These are phyloP conservation scores for Populus nigra DNA, from an alignment of 345 rosid genomes.

Conservation along the genomic window DNA sequence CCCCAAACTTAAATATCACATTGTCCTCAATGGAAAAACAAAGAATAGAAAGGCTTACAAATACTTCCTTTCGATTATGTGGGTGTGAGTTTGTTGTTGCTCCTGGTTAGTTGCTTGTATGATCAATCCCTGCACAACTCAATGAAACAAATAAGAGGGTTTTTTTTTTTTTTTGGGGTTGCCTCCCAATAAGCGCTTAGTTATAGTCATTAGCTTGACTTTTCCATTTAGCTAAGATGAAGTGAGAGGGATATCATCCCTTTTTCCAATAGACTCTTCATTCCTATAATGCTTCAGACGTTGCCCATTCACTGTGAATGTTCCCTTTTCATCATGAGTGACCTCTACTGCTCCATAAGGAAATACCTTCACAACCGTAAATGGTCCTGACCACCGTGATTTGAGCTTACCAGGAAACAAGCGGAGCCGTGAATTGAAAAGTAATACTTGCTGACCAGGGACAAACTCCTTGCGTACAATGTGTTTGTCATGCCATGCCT, in stretches of 20 bases:
- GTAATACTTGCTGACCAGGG: background rate
- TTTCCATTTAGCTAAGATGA: no score
- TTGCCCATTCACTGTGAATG: background rate
- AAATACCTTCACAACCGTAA: background rate
- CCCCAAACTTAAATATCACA: background rate
- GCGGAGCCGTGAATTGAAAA: background rate
- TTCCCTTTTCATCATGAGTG: background rate
- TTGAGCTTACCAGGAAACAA: background rate
- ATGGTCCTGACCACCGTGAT: background rate
- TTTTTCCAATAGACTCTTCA: background rate
- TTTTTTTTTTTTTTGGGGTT: background rate
- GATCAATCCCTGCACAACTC: background rate
- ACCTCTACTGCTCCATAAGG: background rate
- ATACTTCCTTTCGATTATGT: no score
- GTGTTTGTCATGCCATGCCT: background rate
- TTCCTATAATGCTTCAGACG: background rate
- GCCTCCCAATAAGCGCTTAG: no score
- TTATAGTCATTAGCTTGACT: background rate
- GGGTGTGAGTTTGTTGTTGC: no score
- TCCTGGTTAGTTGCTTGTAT: no score
- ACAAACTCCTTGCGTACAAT: background rate
- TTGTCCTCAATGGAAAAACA: background rate
- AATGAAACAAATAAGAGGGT: background rate
- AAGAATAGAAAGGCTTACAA: no score
- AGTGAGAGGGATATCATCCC: background rate